A percentile compares a stretch with the other conserved stretches of the same genome.
These are phyloP conservation scores for Hypoxylon sp. DNA, from an alignment of 2,329 filamentous ascomycete species.

Conservation along the genomic window DNA sequence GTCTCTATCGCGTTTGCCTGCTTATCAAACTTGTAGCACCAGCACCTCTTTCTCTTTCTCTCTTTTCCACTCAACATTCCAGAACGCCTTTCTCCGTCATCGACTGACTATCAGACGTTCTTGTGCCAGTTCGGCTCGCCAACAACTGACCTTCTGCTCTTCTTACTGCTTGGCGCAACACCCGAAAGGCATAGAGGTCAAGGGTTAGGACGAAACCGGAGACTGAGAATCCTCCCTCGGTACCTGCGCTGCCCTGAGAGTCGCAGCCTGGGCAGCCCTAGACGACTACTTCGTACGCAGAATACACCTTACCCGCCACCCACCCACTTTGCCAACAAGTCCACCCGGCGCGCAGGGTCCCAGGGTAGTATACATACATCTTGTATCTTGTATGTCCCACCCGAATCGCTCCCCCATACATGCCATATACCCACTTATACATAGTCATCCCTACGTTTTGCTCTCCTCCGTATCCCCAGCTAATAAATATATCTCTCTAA, in stretches of 20 bases:
- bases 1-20: constrained; percentile 14
- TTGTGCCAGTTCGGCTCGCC: constrained; percentile 2
- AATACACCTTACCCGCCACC: constrained; percentile 27
- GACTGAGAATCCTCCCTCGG: constrained; percentile 7
- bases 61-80: constrained; percentile 24
- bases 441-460: constrained; percentile 13
- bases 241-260: constrained; percentile 15
- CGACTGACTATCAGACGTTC: constrained; percentile 30
- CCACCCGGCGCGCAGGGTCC: constrained; percentile 13
- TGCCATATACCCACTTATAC: constrained; percentile 3
- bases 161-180: constrained; percentile 15
- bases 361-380: constrained; percentile 11
- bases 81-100: constrained; percentile 9
- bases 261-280: constrained; percentile 6
- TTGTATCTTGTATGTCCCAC: constrained; percentile 34
- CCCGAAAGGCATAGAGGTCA: constrained; percentile 2
- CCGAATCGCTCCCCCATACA: constrained; percentile 26
- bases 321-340: constrained; percentile 9
- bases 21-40: constrained; percentile 13
- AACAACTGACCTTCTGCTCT: constrained; percentile 11
- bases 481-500: constrained; percentile 30
- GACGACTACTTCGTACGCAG: constrained; percentile 6
- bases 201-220: constrained; percentile 11
- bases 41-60: no score
- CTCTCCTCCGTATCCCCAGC: constrained; percentile 1